phyloP scores from a whole-genome alignment of 2,329 filamentous ascomycete species.

The Penicillium thymicola region DNA sequence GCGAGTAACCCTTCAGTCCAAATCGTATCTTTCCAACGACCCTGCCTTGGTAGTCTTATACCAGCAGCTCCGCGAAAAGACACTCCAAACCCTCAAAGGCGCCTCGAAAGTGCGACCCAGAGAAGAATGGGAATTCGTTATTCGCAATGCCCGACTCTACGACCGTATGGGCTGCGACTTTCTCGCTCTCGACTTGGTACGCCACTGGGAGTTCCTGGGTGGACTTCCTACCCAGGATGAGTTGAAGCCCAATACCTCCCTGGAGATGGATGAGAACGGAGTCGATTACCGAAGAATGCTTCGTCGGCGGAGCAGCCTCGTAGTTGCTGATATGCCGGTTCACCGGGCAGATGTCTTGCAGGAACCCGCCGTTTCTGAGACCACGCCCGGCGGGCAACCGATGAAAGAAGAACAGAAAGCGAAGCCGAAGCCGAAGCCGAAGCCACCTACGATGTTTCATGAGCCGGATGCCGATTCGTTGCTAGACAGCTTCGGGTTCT shows the following conservation, averaged over 20 bases:
- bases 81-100: constrained; percentile 78
- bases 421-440: constrained; percentile 48
- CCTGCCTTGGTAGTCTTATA: constrained; percentile 86
- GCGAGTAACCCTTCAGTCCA: constrained; percentile 58
- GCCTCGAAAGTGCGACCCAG: constrained; percentile 74
- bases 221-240: constrained; percentile 17
- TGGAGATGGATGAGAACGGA: constrained; percentile 28
- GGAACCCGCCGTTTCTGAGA: constrained; percentile 32
- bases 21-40: constrained; percentile 83
- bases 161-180: constrained; percentile 92
- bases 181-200: constrained; percentile 73
- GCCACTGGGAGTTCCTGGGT: constrained; percentile 50
- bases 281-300: constrained; percentile 66
- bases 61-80: constrained; percentile 75
- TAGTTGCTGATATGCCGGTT: constrained; percentile 65
- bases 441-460: constrained; percentile 72
- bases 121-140: constrained; percentile 83
- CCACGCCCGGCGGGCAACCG: constrained; percentile 19
- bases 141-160: constrained; percentile 80
- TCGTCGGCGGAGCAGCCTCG: constrained; percentile 69
- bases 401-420: constrained; percentile 35
- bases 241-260: constrained; percentile 38
- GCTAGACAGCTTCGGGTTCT: constrained; percentile 92
- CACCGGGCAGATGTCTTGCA: constrained; percentile 42
- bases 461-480: constrained; percentile 89